phyloP scores from a whole-genome alignment of 441 rosid species.

The Adansonia gregorii region DNA sequence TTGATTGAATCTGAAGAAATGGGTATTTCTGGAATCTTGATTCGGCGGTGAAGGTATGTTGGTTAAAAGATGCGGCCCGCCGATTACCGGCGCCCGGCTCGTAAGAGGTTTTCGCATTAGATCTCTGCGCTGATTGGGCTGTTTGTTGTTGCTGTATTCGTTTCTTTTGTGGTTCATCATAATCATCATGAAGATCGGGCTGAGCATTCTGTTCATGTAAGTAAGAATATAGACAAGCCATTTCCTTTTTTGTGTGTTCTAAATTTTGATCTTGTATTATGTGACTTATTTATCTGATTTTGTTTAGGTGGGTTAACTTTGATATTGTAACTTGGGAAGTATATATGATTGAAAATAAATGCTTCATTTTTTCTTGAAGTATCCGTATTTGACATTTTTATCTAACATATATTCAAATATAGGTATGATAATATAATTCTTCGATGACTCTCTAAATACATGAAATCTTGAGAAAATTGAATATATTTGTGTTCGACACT shows the following conservation, averaged over 20 bases:
- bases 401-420: too few relatives aligned
- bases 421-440: too few relatives aligned
- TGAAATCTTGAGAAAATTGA: too few relatives aligned
- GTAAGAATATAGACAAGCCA: conserved; percentile 40
- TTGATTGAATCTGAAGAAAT: conserved; percentile 37
- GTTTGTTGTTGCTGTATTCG: conserved; percentile 72
- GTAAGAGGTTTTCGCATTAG: conserved; percentile 84
- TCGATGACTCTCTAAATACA: too few relatives aligned
- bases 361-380: too few relatives aligned
- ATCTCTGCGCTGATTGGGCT: conserved; percentile 77
- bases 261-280: conserved; percentile 7
- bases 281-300: conserved; percentile 1
- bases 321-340: conserved; percentile 29
- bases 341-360: too few relatives aligned
- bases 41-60: conserved; percentile 44
- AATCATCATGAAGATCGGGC: conserved; percentile 75
- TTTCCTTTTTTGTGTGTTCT: not conserved
- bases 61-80: conserved; percentile 74
- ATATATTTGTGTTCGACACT: too few relatives aligned
- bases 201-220: conserved; percentile 37
- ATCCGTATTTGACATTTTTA: too few relatives aligned
- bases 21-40: conserved; percentile 41
- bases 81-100: conserved; percentile 93
- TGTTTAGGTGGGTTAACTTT: conserved; percentile 15
- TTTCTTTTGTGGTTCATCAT: conserved; percentile 82